Evolutionary conservation across 192 early-diverging fungal species (phyloP), one percentile per base, ranked within the genome.

Genomic region (Gonapodya prolifera): DNA sequence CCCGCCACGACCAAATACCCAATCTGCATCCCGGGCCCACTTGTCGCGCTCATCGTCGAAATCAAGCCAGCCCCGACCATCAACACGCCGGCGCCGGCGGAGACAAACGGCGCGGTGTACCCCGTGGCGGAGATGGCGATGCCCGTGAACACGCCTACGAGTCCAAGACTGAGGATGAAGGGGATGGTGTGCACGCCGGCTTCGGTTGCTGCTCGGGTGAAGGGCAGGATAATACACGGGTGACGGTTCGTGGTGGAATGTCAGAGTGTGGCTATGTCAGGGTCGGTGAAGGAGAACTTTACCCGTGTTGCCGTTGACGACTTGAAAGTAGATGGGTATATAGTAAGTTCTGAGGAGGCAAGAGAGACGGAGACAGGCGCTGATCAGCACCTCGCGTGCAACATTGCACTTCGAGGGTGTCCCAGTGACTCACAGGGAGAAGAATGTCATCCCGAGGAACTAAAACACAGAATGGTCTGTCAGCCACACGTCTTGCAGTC

Each of bases 171-270:
- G 69, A 83, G 75, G 79, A 91, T 85, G 45, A 87, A 90, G 0
- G 90, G 91, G 23, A 92, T 79, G 1, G 90, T 83, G 76, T 89
- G 88, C 17, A 91, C 78, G 30, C 91, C 91, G 45, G 45, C 45
- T 61, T 61, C 45, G 8, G 45, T 16, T 8, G 45, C 45, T n/a
- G n/a, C n/a, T n/a, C n/a, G n/a, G n/a, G n/a, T n/a, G n/a, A n/a
- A n/a, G n/a, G n/a, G n/a, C n/a, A n/a, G n/a, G n/a, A n/a, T n/a
- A n/a, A n/a, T n/a, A n/a, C n/a, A n/a, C n/a, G n/a, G n/a, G n/a
- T n/a, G n/a, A n/a, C n/a, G n/a, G n/a, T n/a, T n/a, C n/a, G n/a
- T n/a, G n/a, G n/a, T n/a, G n/a, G n/a, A n/a, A n/a, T n/a, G n/a
- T n/a, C n/a, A n/a, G n/a, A n/a, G n/a, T n/a, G n/a, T n/a, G n/a